phyloP scores from a whole-genome alignment of 208 protist species.

The Wallacemonas sp. region DNA sequence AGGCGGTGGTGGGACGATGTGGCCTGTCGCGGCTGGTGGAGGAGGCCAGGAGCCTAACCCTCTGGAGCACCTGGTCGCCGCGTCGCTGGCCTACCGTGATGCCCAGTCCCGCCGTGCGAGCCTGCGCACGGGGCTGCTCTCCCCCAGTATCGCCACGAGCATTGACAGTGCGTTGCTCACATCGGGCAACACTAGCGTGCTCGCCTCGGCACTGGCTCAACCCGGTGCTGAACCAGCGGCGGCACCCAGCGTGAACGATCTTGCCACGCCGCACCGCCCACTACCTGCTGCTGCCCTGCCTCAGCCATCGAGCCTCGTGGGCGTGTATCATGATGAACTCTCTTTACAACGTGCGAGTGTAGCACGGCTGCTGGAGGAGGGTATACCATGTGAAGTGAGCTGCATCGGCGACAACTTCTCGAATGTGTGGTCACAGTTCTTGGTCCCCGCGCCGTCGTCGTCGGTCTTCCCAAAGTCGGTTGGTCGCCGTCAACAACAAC shows the following conservation, averaged over 20 bases:
- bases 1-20: too few species aligned
- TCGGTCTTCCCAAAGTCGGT: neutral
- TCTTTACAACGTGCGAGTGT: constrained; percentile 57
- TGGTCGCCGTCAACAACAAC: neutral
- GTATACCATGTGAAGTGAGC: constrained; percentile 66
- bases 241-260: constrained; percentile 16
- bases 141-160: neutral
- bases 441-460: constrained; percentile 5
- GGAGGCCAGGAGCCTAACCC: constrained; percentile 26
- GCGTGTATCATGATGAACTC: constrained; percentile 63
- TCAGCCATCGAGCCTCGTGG: constrained; percentile 43
- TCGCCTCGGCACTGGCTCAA: neutral
- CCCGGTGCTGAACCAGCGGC: constrained; percentile 19
- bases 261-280: constrained; percentile 5
- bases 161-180: neutral
- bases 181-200: neutral
- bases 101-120: constrained; percentile 6
- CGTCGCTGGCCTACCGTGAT: neutral
- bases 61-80: constrained; percentile 11
- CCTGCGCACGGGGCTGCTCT: neutral
- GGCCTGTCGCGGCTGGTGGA: too few species aligned
- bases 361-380: constrained; percentile 61
- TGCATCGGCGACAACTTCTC: constrained; percentile 40
- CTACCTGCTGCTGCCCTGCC: constrained; percentile 13
- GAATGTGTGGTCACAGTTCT: neutral